Percentiles rank a stretch among this genome's conserved stretches.
Evolutionary conservation across 2,329 filamentous ascomycete genomes (phyloP).

Genomic region (Pseudocercospora fijiensis): DNA sequence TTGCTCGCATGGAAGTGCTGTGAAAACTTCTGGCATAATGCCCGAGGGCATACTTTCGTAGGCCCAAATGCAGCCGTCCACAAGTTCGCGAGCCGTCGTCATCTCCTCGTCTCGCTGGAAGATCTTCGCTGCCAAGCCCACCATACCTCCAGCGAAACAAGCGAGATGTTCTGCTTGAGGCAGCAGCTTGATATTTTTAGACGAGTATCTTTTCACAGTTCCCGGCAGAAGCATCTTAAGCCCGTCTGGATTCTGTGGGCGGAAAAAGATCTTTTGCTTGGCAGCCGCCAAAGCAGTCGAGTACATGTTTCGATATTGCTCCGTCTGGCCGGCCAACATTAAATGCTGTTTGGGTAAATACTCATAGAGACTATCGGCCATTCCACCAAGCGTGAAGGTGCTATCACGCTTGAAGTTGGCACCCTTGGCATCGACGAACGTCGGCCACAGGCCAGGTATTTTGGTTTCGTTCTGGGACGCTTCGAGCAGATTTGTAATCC

Average conservation of each 20-base stretch:
- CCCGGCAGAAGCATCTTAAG: constrained; percentile 26
- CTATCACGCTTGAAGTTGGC: constrained; percentile 36
- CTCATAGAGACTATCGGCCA: constrained; percentile 40
- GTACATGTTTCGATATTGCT: constrained; percentile 50
- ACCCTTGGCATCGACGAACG: constrained; percentile 50
- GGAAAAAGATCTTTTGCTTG: constrained; percentile 48
- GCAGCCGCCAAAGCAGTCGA: constrained; percentile 49
- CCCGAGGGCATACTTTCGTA: constrained; percentile 60
- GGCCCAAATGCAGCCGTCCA: constrained; percentile 63
- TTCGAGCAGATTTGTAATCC: constrained; percentile 58
- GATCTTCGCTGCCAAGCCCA: constrained; percentile 62
- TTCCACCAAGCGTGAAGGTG: constrained; percentile 38
- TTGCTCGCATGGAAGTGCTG: constrained; percentile 50
- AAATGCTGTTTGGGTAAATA: constrained; percentile 36
- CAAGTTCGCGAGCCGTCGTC: constrained; percentile 57
- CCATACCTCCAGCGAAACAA: constrained; percentile 72
- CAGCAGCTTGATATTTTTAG: constrained; percentile 19
- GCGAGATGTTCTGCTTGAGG: constrained; percentile 46
- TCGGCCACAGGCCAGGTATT: constrained; percentile 64
- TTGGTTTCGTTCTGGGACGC: constrained; percentile 54
- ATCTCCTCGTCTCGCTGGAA: constrained; percentile 57
- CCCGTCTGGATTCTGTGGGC: constrained; percentile 46
- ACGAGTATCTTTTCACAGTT: constrained; percentile 20
- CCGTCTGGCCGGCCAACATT: constrained; percentile 33
- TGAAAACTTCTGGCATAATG: constrained; percentile 62